Evolutionary conservation across 208 protist species (phyloP).

Genomic region (Leishmania tarentolae): DNA sequence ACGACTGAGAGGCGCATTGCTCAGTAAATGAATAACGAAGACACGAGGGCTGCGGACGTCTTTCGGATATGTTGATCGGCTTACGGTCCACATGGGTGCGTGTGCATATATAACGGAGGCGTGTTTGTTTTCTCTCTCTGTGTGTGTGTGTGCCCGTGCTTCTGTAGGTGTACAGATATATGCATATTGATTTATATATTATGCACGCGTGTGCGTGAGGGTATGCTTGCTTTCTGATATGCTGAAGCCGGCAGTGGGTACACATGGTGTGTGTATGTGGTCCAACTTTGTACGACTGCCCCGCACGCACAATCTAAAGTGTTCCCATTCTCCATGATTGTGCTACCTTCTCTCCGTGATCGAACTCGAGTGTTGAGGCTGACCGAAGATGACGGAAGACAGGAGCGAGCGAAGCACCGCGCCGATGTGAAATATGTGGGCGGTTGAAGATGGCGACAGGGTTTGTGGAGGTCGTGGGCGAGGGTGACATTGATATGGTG

Average conservation of each 20-base stretch:
- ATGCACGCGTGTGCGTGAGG: not conserved
- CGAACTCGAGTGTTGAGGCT: not conserved
- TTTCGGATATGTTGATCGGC: too few species aligned
- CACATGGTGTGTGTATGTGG: not conserved
- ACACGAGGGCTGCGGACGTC: too few species aligned
- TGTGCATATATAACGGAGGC: too few species aligned
- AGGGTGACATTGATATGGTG: not conserved
- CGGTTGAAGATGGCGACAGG: not conserved
- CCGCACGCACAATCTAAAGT: not conserved
- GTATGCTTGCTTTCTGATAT: not conserved
- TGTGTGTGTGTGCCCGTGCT: constrained; percentile 2
- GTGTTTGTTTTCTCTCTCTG: too few species aligned
- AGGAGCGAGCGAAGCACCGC: not conserved
- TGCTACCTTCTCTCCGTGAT: not conserved
- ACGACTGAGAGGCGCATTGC: not conserved
- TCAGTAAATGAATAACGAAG: too few species aligned
- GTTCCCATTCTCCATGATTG: not conserved
- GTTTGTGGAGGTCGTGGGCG: not conserved
- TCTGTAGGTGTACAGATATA: constrained; percentile 2
- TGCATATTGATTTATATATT: not conserved
- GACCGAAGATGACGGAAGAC: not conserved
- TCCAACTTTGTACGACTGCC: too few species aligned
- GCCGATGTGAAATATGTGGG: not conserved
- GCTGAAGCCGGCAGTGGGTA: not conserved
- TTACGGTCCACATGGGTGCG: too few species aligned